Evolutionary conservation across 306 rosid genomes (phyloP).

Genomic region (Gleditsia sinensis): DNA sequence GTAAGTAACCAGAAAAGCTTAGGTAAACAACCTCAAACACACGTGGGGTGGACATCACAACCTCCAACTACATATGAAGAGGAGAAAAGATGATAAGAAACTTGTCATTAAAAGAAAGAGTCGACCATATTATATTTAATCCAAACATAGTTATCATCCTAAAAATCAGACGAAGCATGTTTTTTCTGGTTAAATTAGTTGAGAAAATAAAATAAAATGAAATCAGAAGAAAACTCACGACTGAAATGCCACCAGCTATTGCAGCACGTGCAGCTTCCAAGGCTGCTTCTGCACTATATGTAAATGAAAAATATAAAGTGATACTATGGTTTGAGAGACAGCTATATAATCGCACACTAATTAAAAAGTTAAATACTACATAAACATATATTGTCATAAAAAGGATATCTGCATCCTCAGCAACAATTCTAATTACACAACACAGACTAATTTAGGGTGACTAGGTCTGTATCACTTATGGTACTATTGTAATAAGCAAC

Average conservation of each 20-base stretch:
- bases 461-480: neutral
- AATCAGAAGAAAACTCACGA: slow-evolving; percentile 57
- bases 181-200: neutral
- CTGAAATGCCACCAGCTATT: slow-evolving; percentile 76
- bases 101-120: slow-evolving; percentile 22
- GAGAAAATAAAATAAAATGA: slow-evolving; percentile 10
- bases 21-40: slow-evolving; percentile 81
- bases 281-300: slow-evolving; percentile 77
- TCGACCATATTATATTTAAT: neutral
- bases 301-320: slow-evolving; percentile 26
- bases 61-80: slow-evolving; percentile 72
- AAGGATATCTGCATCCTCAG: neutral
- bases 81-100: slow-evolving; percentile 38
- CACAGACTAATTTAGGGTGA: neutral
- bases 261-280: slow-evolving; percentile 89
- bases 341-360: neutral
- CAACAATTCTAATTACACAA: neutral
- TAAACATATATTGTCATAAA: neutral
- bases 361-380: neutral
- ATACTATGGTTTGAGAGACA: slow-evolving; percentile 3
- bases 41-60: slow-evolving; percentile 85
- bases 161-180: neutral
- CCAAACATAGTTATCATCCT: neutral
- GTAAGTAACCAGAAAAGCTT: slow-evolving; percentile 23
- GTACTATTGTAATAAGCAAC: neutral